These are phyloP conservation scores for Tuber melanosporum DNA, from an alignment of 495 filamentous ascomycete genomes.

Conservation along the genomic window DNA sequence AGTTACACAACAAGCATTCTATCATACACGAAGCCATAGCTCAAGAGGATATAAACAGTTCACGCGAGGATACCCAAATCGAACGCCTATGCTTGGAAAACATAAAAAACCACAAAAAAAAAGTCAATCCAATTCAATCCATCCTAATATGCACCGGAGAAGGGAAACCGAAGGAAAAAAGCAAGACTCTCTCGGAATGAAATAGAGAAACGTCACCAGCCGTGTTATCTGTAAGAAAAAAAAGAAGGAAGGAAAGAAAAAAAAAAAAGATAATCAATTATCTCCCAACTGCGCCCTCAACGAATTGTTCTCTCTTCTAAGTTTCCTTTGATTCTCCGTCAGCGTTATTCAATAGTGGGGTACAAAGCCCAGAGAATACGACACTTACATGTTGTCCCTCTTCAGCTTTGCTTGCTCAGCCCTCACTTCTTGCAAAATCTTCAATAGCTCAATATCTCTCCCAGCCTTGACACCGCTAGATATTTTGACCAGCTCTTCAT, in stretches of 20 bases:
- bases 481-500: slow-evolving; percentile 78
- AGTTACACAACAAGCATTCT: not conserved
- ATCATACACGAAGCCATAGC: not conserved
- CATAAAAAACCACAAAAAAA: slow-evolving; percentile 8
- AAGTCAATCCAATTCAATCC: not conserved
- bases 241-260: too few relatives aligned
- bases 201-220: not conserved
- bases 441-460: slow-evolving; percentile 62
- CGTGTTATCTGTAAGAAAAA: not conserved
- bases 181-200: not conserved
- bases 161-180: slow-evolving; percentile 27
- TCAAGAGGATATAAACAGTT: not conserved
- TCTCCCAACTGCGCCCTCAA: slow-evolving; percentile 18
- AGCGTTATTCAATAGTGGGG: slow-evolving; percentile 1
- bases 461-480: slow-evolving; percentile 63
- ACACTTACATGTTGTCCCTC: slow-evolving; percentile 61
- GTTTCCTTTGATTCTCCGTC: slow-evolving; percentile 41
- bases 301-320: slow-evolving; percentile 54
- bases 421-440: slow-evolving; percentile 57
- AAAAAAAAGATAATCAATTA: slow-evolving; percentile 21
- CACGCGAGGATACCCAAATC: not conserved
- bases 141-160: slow-evolving; percentile 22
- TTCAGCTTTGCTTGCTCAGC: slow-evolving; percentile 65
- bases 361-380: not conserved
- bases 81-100: not conserved